Conservation (phyloP, 441 rosid species). For the Bocquillonia castaneifolia region DNA sequence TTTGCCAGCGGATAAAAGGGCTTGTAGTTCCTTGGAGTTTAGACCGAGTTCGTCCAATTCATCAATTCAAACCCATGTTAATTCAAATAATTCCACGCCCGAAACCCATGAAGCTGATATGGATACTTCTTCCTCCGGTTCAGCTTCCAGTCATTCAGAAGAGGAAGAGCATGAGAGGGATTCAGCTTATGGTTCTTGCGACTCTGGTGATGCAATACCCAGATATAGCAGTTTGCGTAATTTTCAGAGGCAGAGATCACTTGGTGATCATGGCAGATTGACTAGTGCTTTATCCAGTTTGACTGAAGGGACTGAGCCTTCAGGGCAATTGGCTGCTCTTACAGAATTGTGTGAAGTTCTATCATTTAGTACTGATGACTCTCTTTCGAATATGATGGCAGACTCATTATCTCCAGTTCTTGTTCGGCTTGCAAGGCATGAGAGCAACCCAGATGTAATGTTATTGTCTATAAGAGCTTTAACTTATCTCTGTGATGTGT, state of each 20-base stretch:
- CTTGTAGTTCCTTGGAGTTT: constrained; percentile 78
- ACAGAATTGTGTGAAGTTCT: constrained; percentile 89
- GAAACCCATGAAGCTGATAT: constrained; percentile 53
- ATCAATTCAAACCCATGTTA: constrained; percentile 49
- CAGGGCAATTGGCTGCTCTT: constrained; percentile 55
- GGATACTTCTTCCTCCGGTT: constrained; percentile 88
- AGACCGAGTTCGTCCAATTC: constrained; percentile 79
- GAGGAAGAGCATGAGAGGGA: constrained; percentile 79
- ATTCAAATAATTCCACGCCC: constrained; percentile 45
- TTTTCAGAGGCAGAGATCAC: constrained; percentile 59
- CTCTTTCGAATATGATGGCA: constrained; percentile 62
- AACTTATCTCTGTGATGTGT: constrained; percentile 90
- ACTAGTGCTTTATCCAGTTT: constrained; percentile 49
- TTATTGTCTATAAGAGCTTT: constrained; percentile 80
- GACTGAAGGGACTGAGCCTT: constrained; percentile 55
- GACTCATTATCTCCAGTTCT: constrained; percentile 74
- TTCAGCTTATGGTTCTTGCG: constrained; percentile 76
- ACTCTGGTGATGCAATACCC: constrained; percentile 63
- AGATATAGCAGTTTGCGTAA: constrained; percentile 49
- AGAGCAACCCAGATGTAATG: constrained; percentile 65
- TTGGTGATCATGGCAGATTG: constrained; percentile 64
- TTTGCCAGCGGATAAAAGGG: constrained; percentile 92
- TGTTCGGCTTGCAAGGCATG: constrained; percentile 64
- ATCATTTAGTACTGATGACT: constrained; percentile 82
- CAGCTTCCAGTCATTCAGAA: constrained; percentile 73